These are phyloP conservation scores for Dimargaris xerosporica DNA, from an alignment of 192 early-diverging fungal genomes.

Conservation along the genomic window DNA sequence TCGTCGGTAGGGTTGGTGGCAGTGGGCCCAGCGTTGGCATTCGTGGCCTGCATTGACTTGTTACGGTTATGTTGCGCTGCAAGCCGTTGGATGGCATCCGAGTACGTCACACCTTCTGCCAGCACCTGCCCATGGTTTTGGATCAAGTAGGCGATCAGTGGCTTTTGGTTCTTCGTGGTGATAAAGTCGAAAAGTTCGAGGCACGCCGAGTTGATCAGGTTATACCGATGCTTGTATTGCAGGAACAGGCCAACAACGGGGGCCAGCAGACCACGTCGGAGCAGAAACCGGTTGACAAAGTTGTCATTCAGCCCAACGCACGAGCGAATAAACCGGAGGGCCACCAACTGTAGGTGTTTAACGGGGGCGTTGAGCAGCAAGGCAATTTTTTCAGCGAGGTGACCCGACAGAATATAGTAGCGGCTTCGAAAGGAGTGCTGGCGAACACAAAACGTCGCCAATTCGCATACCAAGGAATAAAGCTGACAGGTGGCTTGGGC, in stretches of 20 bases:
- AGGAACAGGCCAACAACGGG: constrained; percentile 45
- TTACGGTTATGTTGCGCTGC: no score
- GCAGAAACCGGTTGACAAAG: constrained; percentile 60
- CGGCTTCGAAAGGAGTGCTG: constrained; percentile 63
- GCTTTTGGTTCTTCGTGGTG: constrained; percentile 46
- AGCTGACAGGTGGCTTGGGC: constrained; percentile 7
- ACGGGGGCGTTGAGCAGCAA: constrained; percentile 51
- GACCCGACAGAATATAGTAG: constrained; percentile 51
- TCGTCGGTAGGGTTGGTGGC: no score
- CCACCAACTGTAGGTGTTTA: constrained; percentile 56
- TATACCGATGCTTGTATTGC: constrained; percentile 51
- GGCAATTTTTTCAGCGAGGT: constrained; percentile 39
- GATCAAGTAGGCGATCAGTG: constrained; percentile 55
- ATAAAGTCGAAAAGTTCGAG: constrained; percentile 80
- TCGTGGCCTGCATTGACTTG: no score
- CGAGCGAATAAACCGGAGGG: constrained; percentile 59
- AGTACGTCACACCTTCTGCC: constrained; percentile 39
- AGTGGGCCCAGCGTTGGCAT: no score
- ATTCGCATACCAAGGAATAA: constrained; percentile 42
- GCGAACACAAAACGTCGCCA: constrained; percentile 54
- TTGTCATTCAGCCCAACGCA: constrained; percentile 71
- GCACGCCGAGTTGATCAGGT: constrained; percentile 78
- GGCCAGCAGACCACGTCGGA: constrained; percentile 57
- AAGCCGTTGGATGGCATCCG: no score
- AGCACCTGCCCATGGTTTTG: constrained; percentile 38